phyloP scores from a whole-genome alignment of 441 rosid genomes.

The Geranium incanum region DNA sequence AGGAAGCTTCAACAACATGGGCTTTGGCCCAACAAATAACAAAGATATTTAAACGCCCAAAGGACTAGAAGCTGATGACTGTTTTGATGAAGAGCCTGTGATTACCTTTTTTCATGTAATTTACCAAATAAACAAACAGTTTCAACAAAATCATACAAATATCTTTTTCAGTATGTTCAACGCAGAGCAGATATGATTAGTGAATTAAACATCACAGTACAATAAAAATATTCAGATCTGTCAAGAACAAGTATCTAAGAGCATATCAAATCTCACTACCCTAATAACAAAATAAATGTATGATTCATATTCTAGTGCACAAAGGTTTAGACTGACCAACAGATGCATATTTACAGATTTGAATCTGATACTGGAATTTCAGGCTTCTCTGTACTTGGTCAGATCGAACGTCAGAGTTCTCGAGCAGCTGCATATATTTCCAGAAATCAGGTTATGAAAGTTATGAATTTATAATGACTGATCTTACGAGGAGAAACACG shows the following conservation, averaged over 20 bases:
- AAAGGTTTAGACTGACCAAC: not conserved
- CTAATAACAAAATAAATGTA: not conserved
- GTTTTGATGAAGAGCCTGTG: too few relatives aligned
- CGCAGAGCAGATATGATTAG: not conserved
- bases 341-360: constrained; percentile 22
- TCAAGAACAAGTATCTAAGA: not conserved
- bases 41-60: too few relatives aligned
- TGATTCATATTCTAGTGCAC: not conserved
- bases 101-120: too few relatives aligned
- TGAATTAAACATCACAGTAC: not conserved
- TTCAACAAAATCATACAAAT: too few relatives aligned
- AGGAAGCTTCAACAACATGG: too few relatives aligned
- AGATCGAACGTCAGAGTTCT: constrained; percentile 90
- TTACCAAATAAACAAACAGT: too few relatives aligned
- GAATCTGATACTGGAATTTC: constrained; percentile 21
- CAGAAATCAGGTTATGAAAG: not conserved
- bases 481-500: not conserved
- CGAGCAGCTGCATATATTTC: constrained; percentile 64
- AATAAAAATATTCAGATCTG: not conserved
- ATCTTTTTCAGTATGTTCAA: too few relatives aligned
- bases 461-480: not conserved
- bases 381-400: constrained; percentile 51
- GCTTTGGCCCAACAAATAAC: too few relatives aligned
- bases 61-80: too few relatives aligned
- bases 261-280: not conserved